These are phyloP conservation scores for Metarhizium robertsii DNA, from an alignment of 2,329 filamentous ascomycete species.

Conservation along the genomic window DNA sequence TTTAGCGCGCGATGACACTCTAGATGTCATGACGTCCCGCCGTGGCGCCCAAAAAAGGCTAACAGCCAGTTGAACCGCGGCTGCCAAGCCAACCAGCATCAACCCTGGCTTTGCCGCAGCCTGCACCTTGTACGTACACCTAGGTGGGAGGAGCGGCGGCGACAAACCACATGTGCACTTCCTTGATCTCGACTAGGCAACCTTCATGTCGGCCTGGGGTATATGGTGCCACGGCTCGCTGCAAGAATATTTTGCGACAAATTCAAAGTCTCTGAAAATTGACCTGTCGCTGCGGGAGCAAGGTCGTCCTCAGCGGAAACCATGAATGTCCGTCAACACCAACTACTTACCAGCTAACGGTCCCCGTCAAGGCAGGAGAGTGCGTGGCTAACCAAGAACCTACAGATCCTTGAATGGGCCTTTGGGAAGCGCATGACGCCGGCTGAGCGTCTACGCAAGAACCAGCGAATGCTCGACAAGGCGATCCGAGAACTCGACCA, in stretches of 20 bases:
- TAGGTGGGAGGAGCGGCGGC: conserved; percentile 2
- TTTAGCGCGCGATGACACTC: no score
- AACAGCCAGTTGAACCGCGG: background rate
- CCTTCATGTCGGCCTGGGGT: background rate
- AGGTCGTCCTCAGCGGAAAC: conserved; percentile 10
- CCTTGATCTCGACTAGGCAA: conserved; percentile 3
- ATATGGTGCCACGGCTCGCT: background rate
- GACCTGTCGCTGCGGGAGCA: background rate
- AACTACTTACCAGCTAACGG: no score
- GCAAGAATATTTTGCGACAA: background rate
- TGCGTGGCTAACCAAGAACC: conserved; percentile 9
- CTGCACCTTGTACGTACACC: background rate
- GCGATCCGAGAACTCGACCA: conserved; percentile 94
- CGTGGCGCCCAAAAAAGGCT: no score
- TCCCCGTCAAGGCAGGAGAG: background rate
- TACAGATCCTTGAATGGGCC: conserved; percentile 92
- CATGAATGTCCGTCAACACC: conserved; percentile 47
- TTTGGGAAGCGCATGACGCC: conserved; percentile 99
- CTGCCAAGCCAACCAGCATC: conserved; percentile 6
- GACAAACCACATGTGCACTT: background rate
- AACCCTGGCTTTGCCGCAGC: background rate
- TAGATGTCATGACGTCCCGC: no score
- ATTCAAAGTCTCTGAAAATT: background rate
- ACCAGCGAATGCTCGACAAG: conserved; percentile 94
- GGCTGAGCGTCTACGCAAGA: conserved; percentile 81